These are phyloP conservation scores for Fusarium praegraminearum DNA, from an alignment of 2,329 filamentous ascomycete species.

Conservation along the genomic window DNA sequence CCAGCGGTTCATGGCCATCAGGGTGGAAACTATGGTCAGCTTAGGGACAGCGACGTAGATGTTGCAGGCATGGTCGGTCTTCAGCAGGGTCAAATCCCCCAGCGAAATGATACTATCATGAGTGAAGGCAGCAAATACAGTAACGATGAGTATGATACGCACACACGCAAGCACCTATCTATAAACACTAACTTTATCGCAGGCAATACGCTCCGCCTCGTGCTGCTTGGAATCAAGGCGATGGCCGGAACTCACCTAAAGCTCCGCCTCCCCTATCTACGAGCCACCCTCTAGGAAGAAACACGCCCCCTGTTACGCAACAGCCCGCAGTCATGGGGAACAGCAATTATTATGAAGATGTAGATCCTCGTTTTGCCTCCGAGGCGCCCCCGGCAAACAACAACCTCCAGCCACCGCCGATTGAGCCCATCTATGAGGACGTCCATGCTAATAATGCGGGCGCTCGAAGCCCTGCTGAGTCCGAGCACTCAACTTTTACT, in stretches of 20 bases:
- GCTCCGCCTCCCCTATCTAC: conserved; percentile 60
- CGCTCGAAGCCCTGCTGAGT: conserved; percentile 78
- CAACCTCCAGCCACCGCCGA: conserved; percentile 46
- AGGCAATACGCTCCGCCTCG: conserved; percentile 68
- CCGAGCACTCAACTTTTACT: conserved; percentile 87
- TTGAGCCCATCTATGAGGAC: conserved; percentile 70
- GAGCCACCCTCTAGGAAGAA: conserved; percentile 51
- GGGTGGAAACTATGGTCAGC: conserved; percentile 60
- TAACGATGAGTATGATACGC: conserved; percentile 70
- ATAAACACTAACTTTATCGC: conserved; percentile 6
- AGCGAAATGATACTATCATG: conserved; percentile 63
- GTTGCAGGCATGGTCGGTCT: conserved; percentile 79
- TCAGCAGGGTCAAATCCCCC: conserved; percentile 65
- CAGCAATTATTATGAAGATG: conserved; percentile 86
- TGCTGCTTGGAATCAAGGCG: conserved; percentile 65
- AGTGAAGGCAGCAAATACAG: conserved; percentile 81
- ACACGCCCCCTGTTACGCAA: conserved; percentile 50
- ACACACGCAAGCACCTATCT: background rate
- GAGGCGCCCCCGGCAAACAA: conserved; percentile 49
- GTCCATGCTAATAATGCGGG: conserved; percentile 64
- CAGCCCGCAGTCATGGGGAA: conserved; percentile 45
- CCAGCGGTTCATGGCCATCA: conserved; percentile 58
- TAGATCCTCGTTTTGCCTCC: conserved; percentile 86
- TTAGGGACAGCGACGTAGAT: conserved; percentile 76
- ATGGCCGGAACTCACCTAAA: conserved; percentile 59